Evolutionary conservation across 2,329 filamentous ascomycete species (phyloP).

Genomic region (Diaporthe ampelina): DNA sequence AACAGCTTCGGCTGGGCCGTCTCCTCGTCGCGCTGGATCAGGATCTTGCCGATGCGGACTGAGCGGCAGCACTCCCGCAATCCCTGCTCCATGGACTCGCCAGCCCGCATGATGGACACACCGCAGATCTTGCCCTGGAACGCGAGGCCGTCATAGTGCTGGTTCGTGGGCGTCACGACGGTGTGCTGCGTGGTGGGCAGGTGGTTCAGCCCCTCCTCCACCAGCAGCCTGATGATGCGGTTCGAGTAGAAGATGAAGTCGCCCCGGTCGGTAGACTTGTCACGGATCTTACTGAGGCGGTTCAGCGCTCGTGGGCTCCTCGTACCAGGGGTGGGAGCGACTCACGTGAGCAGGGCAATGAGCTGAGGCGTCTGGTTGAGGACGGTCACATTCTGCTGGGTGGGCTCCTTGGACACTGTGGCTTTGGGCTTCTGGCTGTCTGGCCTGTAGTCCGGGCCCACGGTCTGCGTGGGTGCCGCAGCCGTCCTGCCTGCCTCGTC

Average conservation of each 20-base stretch:
- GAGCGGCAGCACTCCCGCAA: slow-evolving; percentile 95
- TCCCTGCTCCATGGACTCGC: slow-evolving; percentile 98
- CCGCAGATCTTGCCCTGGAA: slow-evolving; percentile 99
- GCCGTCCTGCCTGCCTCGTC: slow-evolving; percentile 42
- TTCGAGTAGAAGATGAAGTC: slow-evolving; percentile 99
- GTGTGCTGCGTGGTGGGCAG: slow-evolving; percentile 90
- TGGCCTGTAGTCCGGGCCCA: slow-evolving; percentile 85
- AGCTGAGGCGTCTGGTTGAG: slow-evolving; percentile 95
- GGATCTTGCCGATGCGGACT: slow-evolving; percentile 98
- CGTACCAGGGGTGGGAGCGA: slow-evolving; percentile 46
- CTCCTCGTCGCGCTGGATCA: slow-evolving; percentile 98
- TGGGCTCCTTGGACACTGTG: slow-evolving; percentile 87
- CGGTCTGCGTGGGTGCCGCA: slow-evolving; percentile 67
- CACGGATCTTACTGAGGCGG: slow-evolving; percentile 88
- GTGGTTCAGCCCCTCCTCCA: slow-evolving; percentile 98
- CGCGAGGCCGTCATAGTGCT: slow-evolving; percentile 88
- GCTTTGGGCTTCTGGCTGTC: slow-evolving; percentile 85
- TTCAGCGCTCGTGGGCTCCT: slow-evolving; percentile 25
- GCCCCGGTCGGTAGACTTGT: slow-evolving; percentile 88
- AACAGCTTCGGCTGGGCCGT: slow-evolving; percentile 93
- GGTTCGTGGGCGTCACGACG: slow-evolving; percentile 91
- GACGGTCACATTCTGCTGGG: slow-evolving; percentile 89
- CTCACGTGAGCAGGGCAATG: slow-evolving; percentile 97
- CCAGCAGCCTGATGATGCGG: slow-evolving; percentile 94
- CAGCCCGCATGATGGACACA: slow-evolving; percentile 97